Base-by-base conservation (phyloP, 371 early-diverging fungal genomes). In the Cokeromyces recurvatus region DNA sequence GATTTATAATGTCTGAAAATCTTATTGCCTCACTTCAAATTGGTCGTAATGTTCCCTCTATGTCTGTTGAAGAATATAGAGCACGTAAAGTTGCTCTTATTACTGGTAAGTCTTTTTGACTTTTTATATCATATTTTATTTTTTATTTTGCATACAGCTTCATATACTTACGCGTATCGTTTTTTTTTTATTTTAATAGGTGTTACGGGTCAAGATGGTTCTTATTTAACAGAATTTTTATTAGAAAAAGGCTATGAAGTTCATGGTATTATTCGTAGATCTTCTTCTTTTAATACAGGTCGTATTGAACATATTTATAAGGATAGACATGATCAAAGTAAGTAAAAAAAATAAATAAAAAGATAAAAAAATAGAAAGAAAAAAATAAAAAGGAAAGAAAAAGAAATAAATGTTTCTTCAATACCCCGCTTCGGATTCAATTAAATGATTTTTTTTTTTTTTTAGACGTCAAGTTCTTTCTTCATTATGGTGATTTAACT, bases 121-220 rank as follows among this genome's bases (percentile, higher is more conserved):
- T 22, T 22, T 12, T 16, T 19, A 5, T 17, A 3, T 20, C 36
- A 11, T 20, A 15, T 24, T 34, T n/a, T n/a, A n/a, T n/a, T n/a
- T 24, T 10, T 25, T 32, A 6, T 35, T 42, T 15, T 20, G 40
- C 29, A 29, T 11, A 29, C 29, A 29, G 29, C 11, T 8, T 29
- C 29, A 29, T 8, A 29, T 8, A 11, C 29, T 29, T 29, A 5
- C 8, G 11, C 5, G 11, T 11, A 29, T 5, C 29, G 29, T 11
- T 44, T 20, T 25, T 37, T 41, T 31, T 12, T 9, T 21, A 22
- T 16, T 14, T 43, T 36, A 32, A 35, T 31, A 36, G 90, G 90
- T 66, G 86, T 90, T 53, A 90, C 89, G 43, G 90, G 91, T 45
- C 91, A 90, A 66, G 91, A 89, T 66, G 91, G 91, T 40, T 82